These are phyloP conservation scores for Mimosa pudica DNA, from an alignment of 306 rosid species.

Conservation along the genomic window DNA sequence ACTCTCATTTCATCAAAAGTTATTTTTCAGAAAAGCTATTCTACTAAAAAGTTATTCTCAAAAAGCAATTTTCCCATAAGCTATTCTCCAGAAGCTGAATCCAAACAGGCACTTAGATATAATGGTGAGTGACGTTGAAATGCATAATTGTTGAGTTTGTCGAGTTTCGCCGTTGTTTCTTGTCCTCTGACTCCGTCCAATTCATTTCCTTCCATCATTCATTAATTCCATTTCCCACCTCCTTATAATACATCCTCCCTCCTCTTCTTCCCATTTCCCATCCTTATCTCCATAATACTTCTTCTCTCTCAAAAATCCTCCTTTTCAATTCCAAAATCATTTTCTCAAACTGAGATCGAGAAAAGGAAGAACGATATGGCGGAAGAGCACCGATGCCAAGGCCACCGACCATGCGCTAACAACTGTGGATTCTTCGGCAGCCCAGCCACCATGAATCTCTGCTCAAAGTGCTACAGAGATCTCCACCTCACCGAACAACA, in stretches of 20 bases:
- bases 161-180: slow-evolving; percentile 62
- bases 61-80: no score
- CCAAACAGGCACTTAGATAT: no score
- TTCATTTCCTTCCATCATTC: no score
- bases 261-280: neutral
- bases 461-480: slow-evolving; percentile 85
- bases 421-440: slow-evolving; percentile 97
- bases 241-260: slow-evolving; percentile 46
- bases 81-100: no score
- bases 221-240: slow-evolving; percentile 28
- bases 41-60: no score
- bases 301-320: neutral
- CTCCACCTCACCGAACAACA: slow-evolving; percentile 63
- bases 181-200: slow-evolving; percentile 28
- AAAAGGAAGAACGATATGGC: slow-evolving; percentile 56
- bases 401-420: slow-evolving; percentile 82
- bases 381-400: slow-evolving; percentile 90
- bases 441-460: slow-evolving; percentile 86
- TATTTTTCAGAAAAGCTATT: no score
- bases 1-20: no score
- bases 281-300: slow-evolving; percentile 9
- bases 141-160: slow-evolving; percentile 43
- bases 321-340: neutral
- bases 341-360: slow-evolving; percentile 18
- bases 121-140: neutral